Conservation (phyloP, 2,329 filamentous ascomycete species). For the Fusarium sp. region DNA sequence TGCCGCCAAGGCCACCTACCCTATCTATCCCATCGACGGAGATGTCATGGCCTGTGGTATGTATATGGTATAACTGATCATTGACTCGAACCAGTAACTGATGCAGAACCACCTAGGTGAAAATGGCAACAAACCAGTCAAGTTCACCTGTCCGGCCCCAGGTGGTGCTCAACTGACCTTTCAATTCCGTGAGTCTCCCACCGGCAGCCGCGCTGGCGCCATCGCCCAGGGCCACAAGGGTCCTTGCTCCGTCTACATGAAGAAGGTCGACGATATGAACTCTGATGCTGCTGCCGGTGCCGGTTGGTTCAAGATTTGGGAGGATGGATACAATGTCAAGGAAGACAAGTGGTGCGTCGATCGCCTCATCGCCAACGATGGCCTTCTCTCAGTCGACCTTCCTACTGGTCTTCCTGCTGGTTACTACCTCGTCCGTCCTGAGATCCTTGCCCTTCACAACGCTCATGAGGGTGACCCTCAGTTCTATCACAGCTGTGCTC, state of each 20-base stretch:
- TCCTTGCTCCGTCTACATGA: slow-evolving; percentile 79
- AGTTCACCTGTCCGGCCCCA: slow-evolving; percentile 60
- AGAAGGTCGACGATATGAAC: slow-evolving; percentile 70
- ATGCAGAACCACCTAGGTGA: slow-evolving; percentile 49
- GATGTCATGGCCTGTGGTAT: slow-evolving; percentile 78
- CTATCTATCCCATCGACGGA: slow-evolving; percentile 67
- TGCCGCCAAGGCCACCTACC: slow-evolving; percentile 62
- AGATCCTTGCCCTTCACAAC: slow-evolving; percentile 75
- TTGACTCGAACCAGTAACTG: neutral
- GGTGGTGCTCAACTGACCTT: slow-evolving; percentile 71
- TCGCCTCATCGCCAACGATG: slow-evolving; percentile 72
- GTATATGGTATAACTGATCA: slow-evolving; percentile 31
- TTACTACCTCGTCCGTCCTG: slow-evolving; percentile 77
- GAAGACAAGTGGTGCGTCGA: slow-evolving; percentile 75
- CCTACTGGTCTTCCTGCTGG: slow-evolving; percentile 71
- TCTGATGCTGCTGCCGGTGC: slow-evolving; percentile 65
- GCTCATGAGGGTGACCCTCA: slow-evolving; percentile 71
- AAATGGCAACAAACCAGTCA: slow-evolving; percentile 57
- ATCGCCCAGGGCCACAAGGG: slow-evolving; percentile 73
- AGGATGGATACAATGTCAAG: slow-evolving; percentile 70
- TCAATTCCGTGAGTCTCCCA: slow-evolving; percentile 71
- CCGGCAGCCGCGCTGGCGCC: too few relatives aligned
- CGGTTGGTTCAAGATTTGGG: slow-evolving; percentile 84
- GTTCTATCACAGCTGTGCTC: slow-evolving; percentile 78
- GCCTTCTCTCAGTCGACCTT: slow-evolving; percentile 70